Base-by-base conservation (phyloP, 1,139 yeast species). In the Taphrina flavorubra region DNA sequence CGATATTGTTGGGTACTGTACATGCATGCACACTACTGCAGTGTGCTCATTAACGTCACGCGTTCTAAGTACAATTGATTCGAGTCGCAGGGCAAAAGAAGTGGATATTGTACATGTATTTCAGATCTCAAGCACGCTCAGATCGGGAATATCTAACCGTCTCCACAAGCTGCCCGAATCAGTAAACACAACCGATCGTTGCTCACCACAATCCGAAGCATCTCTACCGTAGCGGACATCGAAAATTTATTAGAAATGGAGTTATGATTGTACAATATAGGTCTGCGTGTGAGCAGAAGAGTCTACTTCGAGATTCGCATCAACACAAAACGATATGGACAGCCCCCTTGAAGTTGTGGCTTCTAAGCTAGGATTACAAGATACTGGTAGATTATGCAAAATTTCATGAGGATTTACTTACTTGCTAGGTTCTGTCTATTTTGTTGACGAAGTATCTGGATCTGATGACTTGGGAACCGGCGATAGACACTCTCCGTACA, bases 361-460 rank as follows among this genome's bases (percentile, higher is more conserved):
- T 39, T 8, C 60, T 3, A 56, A 56, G 47, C 60, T 56, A 6
- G 60, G 42, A 8, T n/a, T 53, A 6, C n/a, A n/a, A 34, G 42
- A 34, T 11, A 37, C n/a, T 6, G 58, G 58, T 53, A 14, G 18
- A 25, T 2, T 25, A 25, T 4, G 31, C 31, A 25, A 25, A 4
- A 25, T 25, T 25, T 25, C 31, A 2, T 25, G 31, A 25, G 31
- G 4, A 25, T 25, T 4, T 39, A 14, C 11, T 39, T 39, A 10
- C 25, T 46, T 46, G 37, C 49, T 36, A 56, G 51, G 46, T 8
- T n/a, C 51, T 25, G 13, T n/a, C 10, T 46, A 4, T 34, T 69
- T 36, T 39, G 88, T 92, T 73, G 85, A 88, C 83, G 96, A 91
- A 74, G 77, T 81, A 65, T 78, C 84, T 7, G 97, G 97, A 71